phyloP scores from a whole-genome alignment of 2,329 filamentous ascomycete species.

The Microcyclospora tardicrescens region DNA sequence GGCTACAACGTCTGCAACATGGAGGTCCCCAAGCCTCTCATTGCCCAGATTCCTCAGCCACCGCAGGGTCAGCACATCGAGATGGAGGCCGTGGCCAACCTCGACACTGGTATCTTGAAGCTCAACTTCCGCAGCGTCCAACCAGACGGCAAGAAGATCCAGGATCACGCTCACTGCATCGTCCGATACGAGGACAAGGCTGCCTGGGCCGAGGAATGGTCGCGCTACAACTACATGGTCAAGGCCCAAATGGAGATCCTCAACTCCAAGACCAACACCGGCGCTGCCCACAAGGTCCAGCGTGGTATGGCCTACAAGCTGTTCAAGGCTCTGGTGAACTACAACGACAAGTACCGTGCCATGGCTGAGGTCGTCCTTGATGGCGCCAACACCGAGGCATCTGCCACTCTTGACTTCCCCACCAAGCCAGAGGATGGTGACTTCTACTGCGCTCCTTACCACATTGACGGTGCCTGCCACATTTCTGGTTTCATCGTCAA shows the following conservation, averaged over 20 bases:
- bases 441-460: conserved; percentile 46
- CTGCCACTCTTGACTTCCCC: conserved; percentile 41
- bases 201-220: conserved; percentile 52
- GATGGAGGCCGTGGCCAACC: conserved; percentile 47
- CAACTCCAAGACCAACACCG: conserved; percentile 50
- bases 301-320: conserved; percentile 70
- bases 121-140: conserved; percentile 46
- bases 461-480: conserved; percentile 46
- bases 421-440: conserved; percentile 41
- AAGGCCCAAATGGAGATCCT: conserved; percentile 50
- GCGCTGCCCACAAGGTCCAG: conserved; percentile 58
- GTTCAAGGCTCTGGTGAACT: conserved; percentile 45
- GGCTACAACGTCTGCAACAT: conserved; percentile 54
- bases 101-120: conserved; percentile 41
- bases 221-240: conserved; percentile 49
- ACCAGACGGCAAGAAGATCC: conserved; percentile 44
- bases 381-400: conserved; percentile 42
- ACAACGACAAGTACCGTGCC: conserved; percentile 43
- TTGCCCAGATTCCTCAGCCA: conserved; percentile 40
- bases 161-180: conserved; percentile 49
- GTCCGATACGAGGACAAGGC: conserved; percentile 49
- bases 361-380: conserved; percentile 48
- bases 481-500: conserved; percentile 49
- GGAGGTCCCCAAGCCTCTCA: conserved; percentile 58
- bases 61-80: conserved; percentile 46